phyloP scores from a whole-genome alignment of 1,139 yeast species.

The Blastobotrys serpentis region DNA sequence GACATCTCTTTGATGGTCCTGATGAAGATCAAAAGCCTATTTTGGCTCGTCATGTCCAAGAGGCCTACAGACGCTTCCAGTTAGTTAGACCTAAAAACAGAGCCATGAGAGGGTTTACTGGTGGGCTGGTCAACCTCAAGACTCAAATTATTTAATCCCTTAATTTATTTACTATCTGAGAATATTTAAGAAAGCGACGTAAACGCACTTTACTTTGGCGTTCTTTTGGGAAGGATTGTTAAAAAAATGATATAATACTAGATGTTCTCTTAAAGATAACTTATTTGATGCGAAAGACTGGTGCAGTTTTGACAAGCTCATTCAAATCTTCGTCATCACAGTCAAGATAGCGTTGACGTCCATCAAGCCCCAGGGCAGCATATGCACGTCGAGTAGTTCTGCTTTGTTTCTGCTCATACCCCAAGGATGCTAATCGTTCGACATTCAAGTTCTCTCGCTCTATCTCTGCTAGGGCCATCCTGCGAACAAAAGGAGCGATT shows the following conservation, averaged over 20 bases:
- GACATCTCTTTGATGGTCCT: conserved; percentile 84
- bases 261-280: not conserved
- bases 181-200: too few species aligned
- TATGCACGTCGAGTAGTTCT: conserved; percentile 30
- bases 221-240: too few species aligned
- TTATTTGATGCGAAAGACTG: not conserved
- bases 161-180: too few species aligned
- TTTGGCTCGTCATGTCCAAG: conserved; percentile 79
- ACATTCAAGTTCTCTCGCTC: conserved; percentile 16
- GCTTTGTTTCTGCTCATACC: conserved; percentile 11
- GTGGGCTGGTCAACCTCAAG: conserved; percentile 52
- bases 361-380: conserved; percentile 30
- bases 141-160: conserved; percentile 36
- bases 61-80: conserved; percentile 88
- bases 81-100: conserved; percentile 56
- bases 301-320: conserved; percentile 15
- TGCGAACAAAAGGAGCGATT: conserved; percentile 32
- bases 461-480: conserved; percentile 32
- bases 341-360: conserved; percentile 24
- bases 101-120: conserved; percentile 66
- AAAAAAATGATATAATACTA: not conserved
- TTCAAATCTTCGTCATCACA: conserved; percentile 24
- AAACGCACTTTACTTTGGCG: too few species aligned
- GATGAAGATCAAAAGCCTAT: conserved; percentile 84
- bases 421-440: conserved; percentile 10